Conservation (phyloP, 2,329 filamentous ascomycete genomes). For the Cercospora citrullina region DNA sequence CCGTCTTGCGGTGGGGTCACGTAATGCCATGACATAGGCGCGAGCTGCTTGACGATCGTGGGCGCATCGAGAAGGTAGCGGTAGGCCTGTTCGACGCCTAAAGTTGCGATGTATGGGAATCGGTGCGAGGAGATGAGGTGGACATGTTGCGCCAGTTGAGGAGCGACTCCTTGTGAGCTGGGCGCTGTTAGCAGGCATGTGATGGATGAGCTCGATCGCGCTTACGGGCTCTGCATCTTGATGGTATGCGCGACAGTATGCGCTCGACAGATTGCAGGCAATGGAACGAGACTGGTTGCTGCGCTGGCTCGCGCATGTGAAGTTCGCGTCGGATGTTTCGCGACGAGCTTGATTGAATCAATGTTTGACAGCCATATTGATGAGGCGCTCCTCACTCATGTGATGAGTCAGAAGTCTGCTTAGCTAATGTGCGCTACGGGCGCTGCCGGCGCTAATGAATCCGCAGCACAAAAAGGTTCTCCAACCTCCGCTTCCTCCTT, state of each 20-base stretch:
- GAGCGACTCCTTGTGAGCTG: constrained; percentile 30
- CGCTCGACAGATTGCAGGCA: background rate
- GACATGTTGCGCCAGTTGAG: constrained; percentile 58
- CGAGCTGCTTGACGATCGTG: constrained; percentile 77
- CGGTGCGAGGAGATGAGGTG: constrained; percentile 83
- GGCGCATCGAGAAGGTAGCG: constrained; percentile 82
- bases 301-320: background rate
- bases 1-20: constrained; percentile 80
- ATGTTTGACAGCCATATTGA: background rate
- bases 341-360: background rate
- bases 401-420: background rate
- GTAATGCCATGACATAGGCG: constrained; percentile 92
- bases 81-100: constrained; percentile 75
- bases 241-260: constrained; percentile 15
- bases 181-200: constrained; percentile 16
- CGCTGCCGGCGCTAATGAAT: background rate
- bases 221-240: constrained; percentile 29
- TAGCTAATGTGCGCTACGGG: background rate
- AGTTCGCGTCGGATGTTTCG: constrained; percentile 7
- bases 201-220: background rate
- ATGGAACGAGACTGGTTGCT: constrained; percentile 5
- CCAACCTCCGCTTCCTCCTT: background rate
- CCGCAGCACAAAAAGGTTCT: background rate
- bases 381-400: background rate
- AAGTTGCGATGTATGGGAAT: constrained; percentile 70